Evolutionary conservation across 345 rosid genomes (phyloP), one percentile per base, ranked within the genome.

Genomic region (Hevea brasiliensis): DNA sequence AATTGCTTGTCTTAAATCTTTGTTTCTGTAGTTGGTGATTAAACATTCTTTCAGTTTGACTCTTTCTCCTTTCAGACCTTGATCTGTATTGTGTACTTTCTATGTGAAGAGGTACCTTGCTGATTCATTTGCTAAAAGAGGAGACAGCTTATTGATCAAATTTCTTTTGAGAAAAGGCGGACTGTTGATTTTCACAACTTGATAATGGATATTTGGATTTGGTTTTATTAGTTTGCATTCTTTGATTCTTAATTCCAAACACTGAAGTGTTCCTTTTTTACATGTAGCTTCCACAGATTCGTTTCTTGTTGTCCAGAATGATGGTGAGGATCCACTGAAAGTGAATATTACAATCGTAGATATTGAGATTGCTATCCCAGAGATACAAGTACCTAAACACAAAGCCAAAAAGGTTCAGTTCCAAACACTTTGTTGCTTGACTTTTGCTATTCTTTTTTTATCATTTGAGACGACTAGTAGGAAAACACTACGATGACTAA

Each of bases 241-340:
- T 17, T 12, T 20, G 17, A 32, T 63, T 61, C 45, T 51, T 18
- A 18, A 21, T 17, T 64, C 8, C 27, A 44, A 44, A 42, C 17
- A 41, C 56, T 69, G 6, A 56, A 67, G 42, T 35, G 5, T 55
- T 71, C 40, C 6, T 48, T 51, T 66, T 64, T 59, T 53, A 32
- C 62, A 17, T 72, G 70, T 67, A 82, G 87, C 61, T 56, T 57
- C 80, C 17, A 56, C 73, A 76, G 77, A 79, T 45, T 44, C 70
- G 37, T 68, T 76, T 73, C 69, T 84, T 12, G 26, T 82, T 67
- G 73, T 84, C 47, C 76, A 74, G 77, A 81, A 86, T 73, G 74
- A 72, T 67, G 87, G 83, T 23, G 82, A 73, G 51, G 53, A 1
- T 29, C 55, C 65, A 72, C 66, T 81, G 18, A 35, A 47, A 17